Evolutionary conservation across 345 rosid species (phyloP), one percentile per base, ranked within the genome.

Genomic region (Pistacia atlantica): DNA sequence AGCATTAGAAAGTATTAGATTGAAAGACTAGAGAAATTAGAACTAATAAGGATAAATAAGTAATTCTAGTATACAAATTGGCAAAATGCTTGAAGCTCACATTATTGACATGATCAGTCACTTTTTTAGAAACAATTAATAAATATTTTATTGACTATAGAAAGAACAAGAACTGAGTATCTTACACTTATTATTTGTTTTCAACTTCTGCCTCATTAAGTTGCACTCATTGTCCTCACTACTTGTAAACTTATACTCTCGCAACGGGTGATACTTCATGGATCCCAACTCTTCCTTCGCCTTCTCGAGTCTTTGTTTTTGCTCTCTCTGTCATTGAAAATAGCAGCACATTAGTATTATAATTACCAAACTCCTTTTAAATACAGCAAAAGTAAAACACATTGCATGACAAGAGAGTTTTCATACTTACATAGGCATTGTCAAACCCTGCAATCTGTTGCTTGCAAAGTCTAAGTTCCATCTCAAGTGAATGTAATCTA

Each of bases 381-480:
- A 69, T 20, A 69, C 14, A 4, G 3, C 8, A 42, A 42, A 42
- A 7, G 46, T 6, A 42, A 42, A 67, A 69, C 37, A 59, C 37
- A 38, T 20, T 16, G 54, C 57, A 67, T 57, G 8, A 28, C 49
- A 45, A 57, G 11, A 7, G 16, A 68, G 31, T 45, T 18, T 42
- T 35, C 51, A 69, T 65, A 90, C 96, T 83, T 83, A 96, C 99
- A 81, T 77, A 75, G 58, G 89, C 88, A 77, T 85, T 89, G 51
- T 81, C 80, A 68, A 88, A 78, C 22, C 83, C 89, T 31, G 75
- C 60, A 74, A 92, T 84, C 77, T 92, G 97, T 77, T 86, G 90
- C 83, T 84, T 89, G 89, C 97, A 93, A 73, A 96, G 89, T 87
- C 84, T 82, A 22, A 90, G 83, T 69, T 96, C 99, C 97, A 96